Evolutionary conservation across 257 asterid genomes (phyloP).

Genomic region (Nicotiana attenuata): DNA sequence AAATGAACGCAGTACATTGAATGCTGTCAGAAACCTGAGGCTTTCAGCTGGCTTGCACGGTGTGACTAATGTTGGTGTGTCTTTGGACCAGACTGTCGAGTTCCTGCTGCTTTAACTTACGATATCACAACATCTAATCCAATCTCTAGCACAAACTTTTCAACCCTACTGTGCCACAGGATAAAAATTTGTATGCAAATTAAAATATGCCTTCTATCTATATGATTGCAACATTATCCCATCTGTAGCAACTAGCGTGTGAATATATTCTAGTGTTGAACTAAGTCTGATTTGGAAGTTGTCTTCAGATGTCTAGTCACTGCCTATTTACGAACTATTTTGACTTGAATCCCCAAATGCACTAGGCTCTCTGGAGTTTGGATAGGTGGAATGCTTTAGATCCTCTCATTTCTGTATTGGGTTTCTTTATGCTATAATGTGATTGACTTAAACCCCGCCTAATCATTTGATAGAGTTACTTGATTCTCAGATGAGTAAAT

Average conservation of each 20-base stretch:
- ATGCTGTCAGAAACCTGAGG: not conserved
- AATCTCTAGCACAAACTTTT: not conserved
- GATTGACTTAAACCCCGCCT: not conserved
- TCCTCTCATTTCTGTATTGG: not conserved
- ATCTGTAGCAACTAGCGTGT: not conserved
- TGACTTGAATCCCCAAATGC: not conserved
- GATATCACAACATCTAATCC: not conserved
- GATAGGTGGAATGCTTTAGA: not conserved
- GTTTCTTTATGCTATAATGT: not conserved
- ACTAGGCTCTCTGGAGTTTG: not conserved
- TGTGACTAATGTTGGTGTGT: not conserved
- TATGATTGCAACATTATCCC: not conserved
- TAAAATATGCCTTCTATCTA: not conserved
- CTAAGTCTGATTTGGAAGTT: not conserved
- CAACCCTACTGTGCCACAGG: not conserved
- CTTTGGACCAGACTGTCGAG: conserved; percentile 5
- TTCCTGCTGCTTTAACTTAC: not conserved
- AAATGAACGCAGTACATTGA: not conserved
- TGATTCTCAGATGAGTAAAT: not conserved
- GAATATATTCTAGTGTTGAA: not conserved
- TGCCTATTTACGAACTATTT: not conserved
- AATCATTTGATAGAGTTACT: not conserved
- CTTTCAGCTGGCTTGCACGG: not conserved
- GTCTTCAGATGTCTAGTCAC: not conserved
- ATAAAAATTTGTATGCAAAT: not conserved